Conservation (phyloP, 2,329 filamentous ascomycete genomes). For the Coniochaeta sp. region DNA sequence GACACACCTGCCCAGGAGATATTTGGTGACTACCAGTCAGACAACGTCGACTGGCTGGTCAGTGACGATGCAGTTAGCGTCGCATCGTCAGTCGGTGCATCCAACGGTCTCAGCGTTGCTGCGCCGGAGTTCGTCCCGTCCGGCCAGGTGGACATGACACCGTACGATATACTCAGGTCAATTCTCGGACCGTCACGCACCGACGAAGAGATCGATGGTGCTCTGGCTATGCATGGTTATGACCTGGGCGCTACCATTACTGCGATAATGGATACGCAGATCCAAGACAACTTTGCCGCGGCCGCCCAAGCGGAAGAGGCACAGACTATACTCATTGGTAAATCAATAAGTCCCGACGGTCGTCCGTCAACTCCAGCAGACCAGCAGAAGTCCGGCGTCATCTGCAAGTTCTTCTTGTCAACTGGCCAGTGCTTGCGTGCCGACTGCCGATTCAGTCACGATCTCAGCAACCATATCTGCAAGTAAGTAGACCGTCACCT, state of each 20-base stretch:
- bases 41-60: slow-evolving; percentile 96
- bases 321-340: slow-evolving; percentile 64
- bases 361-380: slow-evolving; percentile 70
- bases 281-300: slow-evolving; percentile 40
- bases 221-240: slow-evolving; percentile 81
- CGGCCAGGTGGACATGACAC: slow-evolving; percentile 84
- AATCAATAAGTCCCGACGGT: slow-evolving; percentile 72
- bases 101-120: slow-evolving; percentile 67
- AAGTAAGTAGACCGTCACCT: slow-evolving; percentile 58
- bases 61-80: slow-evolving; percentile 74
- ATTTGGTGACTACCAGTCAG: slow-evolving; percentile 83
- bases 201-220: slow-evolving; percentile 91
- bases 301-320: slow-evolving; percentile 30
- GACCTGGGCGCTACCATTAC: slow-evolving; percentile 89
- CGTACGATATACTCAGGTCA: slow-evolving; percentile 94
- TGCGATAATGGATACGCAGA: slow-evolving; percentile 84
- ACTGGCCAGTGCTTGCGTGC: slow-evolving; percentile 92
- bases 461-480: slow-evolving; percentile 93
- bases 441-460: slow-evolving; percentile 95
- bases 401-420: slow-evolving; percentile 96
- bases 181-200: slow-evolving; percentile 83
- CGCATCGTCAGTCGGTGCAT: slow-evolving; percentile 62
- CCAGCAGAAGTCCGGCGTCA: slow-evolving; percentile 74
- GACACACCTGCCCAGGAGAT: slow-evolving; percentile 73
- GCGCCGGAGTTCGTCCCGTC: slow-evolving; percentile 69